Evolutionary conservation across 208 protist genomes (phyloP).

Genomic region (Balamuthia mandrillaris): DNA sequence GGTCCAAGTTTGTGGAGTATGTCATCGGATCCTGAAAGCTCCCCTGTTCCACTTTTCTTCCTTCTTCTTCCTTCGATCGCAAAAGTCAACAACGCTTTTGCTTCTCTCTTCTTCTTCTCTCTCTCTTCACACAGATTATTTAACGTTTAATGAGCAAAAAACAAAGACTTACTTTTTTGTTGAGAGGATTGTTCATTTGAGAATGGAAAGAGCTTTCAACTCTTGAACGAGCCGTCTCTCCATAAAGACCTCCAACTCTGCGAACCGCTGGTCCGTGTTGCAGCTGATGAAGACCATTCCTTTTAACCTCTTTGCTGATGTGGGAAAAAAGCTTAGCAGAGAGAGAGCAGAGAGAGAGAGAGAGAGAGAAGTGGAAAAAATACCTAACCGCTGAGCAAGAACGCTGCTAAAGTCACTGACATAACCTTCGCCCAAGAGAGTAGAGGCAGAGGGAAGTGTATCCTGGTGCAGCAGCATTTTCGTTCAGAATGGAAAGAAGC

Average conservation of each 20-base stretch:
- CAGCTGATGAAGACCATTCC: slow-evolving; percentile 18
- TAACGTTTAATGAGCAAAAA: no score
- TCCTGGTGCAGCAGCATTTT: not conserved
- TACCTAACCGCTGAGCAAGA: not conserved
- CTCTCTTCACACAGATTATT: no score
- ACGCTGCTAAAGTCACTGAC: not conserved
- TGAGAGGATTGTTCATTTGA: no score
- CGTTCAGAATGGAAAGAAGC: not conserved
- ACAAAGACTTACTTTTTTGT: no score
- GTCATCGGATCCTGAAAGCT: not conserved
- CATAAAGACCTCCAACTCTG: slow-evolving; percentile 6
- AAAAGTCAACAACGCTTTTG: no score
- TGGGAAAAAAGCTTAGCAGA: no score
- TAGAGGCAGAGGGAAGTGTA: not conserved
- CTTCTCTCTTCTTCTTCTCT: no score
- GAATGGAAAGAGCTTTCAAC: not conserved
- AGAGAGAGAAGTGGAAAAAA: not conserved
- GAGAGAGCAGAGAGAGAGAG: not conserved
- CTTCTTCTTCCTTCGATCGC: no score
- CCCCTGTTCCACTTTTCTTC: no score
- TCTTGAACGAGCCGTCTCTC: not conserved
- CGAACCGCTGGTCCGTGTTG: not conserved
- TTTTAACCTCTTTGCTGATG: not conserved
- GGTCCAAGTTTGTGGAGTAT: slow-evolving; percentile 6
- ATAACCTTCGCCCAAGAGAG: not conserved